Evolutionary conservation across 2,329 filamentous ascomycete genomes (phyloP), one percentile per base, ranked within the genome.

Genomic region (Chrysoporthe austroafricana): DNA sequence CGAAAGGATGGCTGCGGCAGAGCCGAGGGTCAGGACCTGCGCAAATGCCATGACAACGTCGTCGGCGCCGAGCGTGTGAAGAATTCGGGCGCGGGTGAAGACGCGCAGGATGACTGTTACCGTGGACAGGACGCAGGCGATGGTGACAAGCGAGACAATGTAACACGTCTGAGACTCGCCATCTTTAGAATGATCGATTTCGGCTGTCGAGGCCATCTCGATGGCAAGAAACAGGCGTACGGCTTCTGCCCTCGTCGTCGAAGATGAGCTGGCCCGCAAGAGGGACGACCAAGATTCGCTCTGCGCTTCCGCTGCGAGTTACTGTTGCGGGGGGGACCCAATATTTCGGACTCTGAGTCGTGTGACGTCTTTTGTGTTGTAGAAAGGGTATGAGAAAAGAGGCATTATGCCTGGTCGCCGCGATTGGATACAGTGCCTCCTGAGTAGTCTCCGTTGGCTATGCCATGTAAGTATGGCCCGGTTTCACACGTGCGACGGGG

Each of bases 1-100:
- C 21, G 75, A 60, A 3, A 73, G 73, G 32, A 75, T 74, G 18
- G 73, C 68, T 4, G 72, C 69, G 3, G 72, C 73, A 5, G 73
- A 46, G 1, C 67, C 73, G 1, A 75, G 65, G 2, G 70, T 66
- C 4, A 75, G 61, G 3, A 73, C 1, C 54, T 73, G 70, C 2
- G 74, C 72, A 11, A 66, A 52, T 2, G 70, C 67, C 68, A 75
- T 73, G 44, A 74, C 60, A 2, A 63, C 54, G 60, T 75, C 74
- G 26, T 76, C 74, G 5, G 59, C 34, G 1, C 74, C 74, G 21
- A 75, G 73, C 0, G 69, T 72, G 7, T 61, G 68, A 3, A 75
- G 70, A 50, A 75, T 70, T 9, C 52, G 44, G 1, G 68, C 36
- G 4, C 74, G 71, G 3, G 73, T 74, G 50, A 70, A 72, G 0